Conservation (phyloP, 2,329 filamentous ascomycete genomes). For the Sporothrix sp. region DNA sequence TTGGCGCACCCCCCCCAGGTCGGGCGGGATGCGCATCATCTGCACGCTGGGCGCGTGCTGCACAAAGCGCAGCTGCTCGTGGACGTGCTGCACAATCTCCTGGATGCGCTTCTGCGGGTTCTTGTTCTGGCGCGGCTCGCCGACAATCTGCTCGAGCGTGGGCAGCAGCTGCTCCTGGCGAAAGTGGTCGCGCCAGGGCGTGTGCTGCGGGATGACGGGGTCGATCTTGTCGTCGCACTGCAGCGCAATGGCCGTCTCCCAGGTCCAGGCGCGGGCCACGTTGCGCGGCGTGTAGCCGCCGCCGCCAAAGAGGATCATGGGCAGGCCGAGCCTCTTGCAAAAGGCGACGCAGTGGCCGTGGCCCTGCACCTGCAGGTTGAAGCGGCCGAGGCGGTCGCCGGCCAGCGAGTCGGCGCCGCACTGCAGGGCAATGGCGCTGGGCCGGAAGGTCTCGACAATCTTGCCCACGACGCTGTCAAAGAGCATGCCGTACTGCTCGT, state of each 20-base stretch:
- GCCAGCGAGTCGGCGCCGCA: constrained; percentile 93
- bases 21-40: constrained; percentile 68
- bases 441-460: constrained; percentile 75
- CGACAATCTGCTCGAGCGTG: constrained; percentile 61
- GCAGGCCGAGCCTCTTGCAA: constrained; percentile 70
- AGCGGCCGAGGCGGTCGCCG: constrained; percentile 84
- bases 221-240: constrained; percentile 60
- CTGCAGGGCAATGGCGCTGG: constrained; percentile 83
- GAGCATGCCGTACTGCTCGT: constrained; percentile 76
- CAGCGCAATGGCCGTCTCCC: constrained; percentile 88
- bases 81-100: constrained; percentile 66
- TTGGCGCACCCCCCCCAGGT: constrained; percentile 57
- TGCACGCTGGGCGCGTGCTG: constrained; percentile 79
- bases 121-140: constrained; percentile 63
- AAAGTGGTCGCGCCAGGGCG: constrained; percentile 84
- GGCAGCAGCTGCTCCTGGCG: constrained; percentile 81
- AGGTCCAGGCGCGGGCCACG: constrained; percentile 91
- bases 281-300: constrained; percentile 96
- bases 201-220: constrained; percentile 64
- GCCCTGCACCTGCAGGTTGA: constrained; percentile 92
- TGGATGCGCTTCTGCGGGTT: constrained; percentile 68
- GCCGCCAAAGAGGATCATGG: constrained; percentile 83
- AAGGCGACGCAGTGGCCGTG: constrained; percentile 87
- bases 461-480: constrained; percentile 74
- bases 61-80: constrained; percentile 80